These are phyloP conservation scores for Sclerotinia spermophila DNA, from an alignment of 2,329 filamentous ascomycete genomes.

Conservation along the genomic window DNA sequence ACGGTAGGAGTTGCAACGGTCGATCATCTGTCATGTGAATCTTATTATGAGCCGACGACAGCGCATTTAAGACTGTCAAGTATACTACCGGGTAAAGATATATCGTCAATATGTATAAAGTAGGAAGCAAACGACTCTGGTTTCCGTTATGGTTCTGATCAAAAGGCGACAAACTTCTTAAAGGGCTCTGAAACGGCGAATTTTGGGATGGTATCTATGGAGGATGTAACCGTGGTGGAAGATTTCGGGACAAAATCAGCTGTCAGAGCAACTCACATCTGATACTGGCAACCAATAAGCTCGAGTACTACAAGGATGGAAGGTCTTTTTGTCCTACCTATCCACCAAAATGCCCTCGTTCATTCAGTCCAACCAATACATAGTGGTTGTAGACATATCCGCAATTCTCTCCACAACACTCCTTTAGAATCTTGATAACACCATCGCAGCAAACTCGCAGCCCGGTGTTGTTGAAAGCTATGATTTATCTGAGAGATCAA, in stretches of 20 bases:
- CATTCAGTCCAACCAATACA: background rate
- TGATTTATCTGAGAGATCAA: background rate
- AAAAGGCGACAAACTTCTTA: background rate
- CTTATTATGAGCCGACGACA: background rate
- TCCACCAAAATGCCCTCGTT: too few species aligned
- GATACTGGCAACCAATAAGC: background rate
- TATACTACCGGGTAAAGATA: too few species aligned
- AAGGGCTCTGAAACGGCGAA: background rate
- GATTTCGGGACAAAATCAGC: background rate
- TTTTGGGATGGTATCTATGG: background rate
- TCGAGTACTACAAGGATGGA: background rate
- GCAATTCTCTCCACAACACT: background rate
- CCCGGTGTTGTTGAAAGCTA: background rate
- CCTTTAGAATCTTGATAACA: background rate
- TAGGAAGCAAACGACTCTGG: too few species aligned
- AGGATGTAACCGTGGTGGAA: background rate
- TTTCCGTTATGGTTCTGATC: too few species aligned
- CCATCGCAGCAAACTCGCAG: background rate
- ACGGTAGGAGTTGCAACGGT: background rate
- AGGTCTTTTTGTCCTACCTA: background rate
- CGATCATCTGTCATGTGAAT: background rate
- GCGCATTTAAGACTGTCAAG: background rate
- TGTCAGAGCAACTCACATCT: background rate
- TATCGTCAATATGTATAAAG: too few species aligned
- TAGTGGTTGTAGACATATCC: background rate